Conservation (phyloP, 2,329 filamentous ascomycete species). For the Delphinella strobiligena region DNA sequence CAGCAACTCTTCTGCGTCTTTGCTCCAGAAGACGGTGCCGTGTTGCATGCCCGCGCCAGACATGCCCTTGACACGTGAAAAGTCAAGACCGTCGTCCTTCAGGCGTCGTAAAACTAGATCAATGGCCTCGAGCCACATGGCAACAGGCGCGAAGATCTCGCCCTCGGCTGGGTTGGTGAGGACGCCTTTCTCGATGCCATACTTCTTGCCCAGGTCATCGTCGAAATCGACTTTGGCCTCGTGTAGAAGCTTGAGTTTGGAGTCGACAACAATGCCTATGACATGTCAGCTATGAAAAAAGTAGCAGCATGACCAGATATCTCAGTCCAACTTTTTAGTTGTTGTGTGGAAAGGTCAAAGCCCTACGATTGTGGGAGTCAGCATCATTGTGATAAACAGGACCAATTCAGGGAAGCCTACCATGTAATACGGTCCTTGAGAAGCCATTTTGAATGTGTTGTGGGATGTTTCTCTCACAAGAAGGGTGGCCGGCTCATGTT, state of each 20-base stretch:
- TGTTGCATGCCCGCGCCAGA: conserved; percentile 95
- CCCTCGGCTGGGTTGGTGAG: conserved; percentile 67
- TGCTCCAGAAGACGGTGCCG: conserved; percentile 88
- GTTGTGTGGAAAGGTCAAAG: conserved; percentile 93
- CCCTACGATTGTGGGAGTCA: conserved; percentile 42
- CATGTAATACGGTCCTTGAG: conserved; percentile 5
- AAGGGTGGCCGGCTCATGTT: too few relatives aligned
- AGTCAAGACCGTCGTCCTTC: conserved; percentile 56
- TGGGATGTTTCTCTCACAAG: too few relatives aligned
- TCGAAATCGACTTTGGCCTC: conserved; percentile 95
- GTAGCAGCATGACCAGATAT: background rate
- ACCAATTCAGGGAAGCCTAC: background rate
- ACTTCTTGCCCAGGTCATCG: conserved; percentile 55
- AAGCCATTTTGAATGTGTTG: too few relatives aligned
- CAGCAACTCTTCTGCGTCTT: conserved; percentile 54
- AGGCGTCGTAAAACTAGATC: conserved; percentile 73
- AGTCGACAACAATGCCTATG: conserved; percentile 69
- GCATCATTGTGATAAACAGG: too few relatives aligned
- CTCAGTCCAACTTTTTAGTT: conserved; percentile 95
- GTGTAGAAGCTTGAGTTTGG: conserved; percentile 66
- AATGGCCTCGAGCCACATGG: conserved; percentile 87
- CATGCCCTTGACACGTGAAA: conserved; percentile 64
- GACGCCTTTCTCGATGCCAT: conserved; percentile 76
- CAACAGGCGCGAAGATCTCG: conserved; percentile 86
- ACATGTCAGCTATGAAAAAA: background rate